phyloP scores from a whole-genome alignment of 1,139 yeast genomes.

The Saccharomyces hybrid region DNA sequence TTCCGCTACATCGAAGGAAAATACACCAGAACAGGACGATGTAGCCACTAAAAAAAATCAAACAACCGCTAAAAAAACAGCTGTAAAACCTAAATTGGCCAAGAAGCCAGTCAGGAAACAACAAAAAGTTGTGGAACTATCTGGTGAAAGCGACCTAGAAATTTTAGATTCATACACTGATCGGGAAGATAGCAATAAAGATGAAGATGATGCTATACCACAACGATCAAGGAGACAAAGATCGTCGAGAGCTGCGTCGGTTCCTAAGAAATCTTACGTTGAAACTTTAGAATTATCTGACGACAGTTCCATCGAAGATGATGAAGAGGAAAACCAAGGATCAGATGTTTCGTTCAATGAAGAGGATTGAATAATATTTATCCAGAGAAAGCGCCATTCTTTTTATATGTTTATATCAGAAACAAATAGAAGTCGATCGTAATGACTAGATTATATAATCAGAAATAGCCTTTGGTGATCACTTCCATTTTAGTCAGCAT shows the following conservation, averaged over 20 bases:
- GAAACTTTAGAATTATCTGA: conserved; percentile 25
- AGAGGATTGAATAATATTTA: conserved; percentile 8
- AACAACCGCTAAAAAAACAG: conserved; percentile 5
- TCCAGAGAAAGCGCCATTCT: not conserved
- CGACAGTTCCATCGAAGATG: conserved; percentile 27
- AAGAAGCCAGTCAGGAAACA: conserved; percentile 3
- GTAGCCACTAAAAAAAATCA: not conserved
- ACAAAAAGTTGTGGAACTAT: conserved; percentile 10
- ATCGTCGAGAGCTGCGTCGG: conserved; percentile 21
- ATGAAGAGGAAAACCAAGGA: conserved; percentile 17
- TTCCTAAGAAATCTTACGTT: conserved; percentile 19
- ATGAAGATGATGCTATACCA: conserved; percentile 19
- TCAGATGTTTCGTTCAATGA: conserved; percentile 25
- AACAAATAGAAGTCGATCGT: not conserved
- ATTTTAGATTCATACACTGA: conserved; percentile 9
- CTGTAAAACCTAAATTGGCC: not conserved
- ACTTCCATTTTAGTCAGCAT: not conserved
- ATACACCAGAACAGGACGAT: conserved; percentile 2
- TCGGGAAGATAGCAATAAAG: conserved; percentile 8
- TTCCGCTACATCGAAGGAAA: conserved; percentile 6
- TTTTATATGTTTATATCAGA: not conserved
- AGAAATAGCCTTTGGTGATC: not conserved
- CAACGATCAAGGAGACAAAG: conserved; percentile 21
- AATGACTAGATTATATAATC: not conserved
- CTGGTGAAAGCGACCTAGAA: conserved; percentile 25